Evolutionary conservation across 2,329 filamentous ascomycete species (phyloP).

Genomic region (Alternaria infectoria): DNA sequence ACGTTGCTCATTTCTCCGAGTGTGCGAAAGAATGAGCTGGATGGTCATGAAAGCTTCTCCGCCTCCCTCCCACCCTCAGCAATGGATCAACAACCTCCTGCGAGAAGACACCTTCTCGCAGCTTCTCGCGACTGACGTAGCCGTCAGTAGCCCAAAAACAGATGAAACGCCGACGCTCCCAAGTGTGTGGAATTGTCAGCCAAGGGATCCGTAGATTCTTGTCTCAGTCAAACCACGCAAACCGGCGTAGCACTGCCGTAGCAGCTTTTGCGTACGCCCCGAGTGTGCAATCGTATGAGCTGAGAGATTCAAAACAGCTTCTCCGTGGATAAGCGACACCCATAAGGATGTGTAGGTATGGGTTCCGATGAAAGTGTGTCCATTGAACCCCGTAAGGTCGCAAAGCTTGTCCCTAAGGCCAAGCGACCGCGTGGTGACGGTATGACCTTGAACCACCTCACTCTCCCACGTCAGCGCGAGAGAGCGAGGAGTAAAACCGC

Average conservation of each 20-base stretch:
- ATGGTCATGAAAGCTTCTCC: too few relatives aligned
- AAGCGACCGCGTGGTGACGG: background rate
- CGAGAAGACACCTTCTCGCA: background rate
- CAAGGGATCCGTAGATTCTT: background rate
- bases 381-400: too few relatives aligned
- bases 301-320: background rate
- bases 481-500: background rate
- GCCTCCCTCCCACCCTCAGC: background rate
- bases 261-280: background rate
- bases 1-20: too few relatives aligned
- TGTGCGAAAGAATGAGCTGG: too few relatives aligned
- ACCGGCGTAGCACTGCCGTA: background rate
- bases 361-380: too few relatives aligned
- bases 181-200: background rate
- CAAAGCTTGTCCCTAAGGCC: background rate
- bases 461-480: background rate
- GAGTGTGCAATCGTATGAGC: background rate
- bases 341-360: too few relatives aligned
- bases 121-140: background rate
- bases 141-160: background rate
- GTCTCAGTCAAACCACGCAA: background rate
- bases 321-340: background rate
- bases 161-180: background rate
- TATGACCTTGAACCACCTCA: background rate
- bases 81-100: background rate